Percentiles rank a stretch among this genome's conserved stretches.
Evolutionary conservation across 495 filamentous ascomycete species (phyloP).

Genomic region (Xylaria longipes): DNA sequence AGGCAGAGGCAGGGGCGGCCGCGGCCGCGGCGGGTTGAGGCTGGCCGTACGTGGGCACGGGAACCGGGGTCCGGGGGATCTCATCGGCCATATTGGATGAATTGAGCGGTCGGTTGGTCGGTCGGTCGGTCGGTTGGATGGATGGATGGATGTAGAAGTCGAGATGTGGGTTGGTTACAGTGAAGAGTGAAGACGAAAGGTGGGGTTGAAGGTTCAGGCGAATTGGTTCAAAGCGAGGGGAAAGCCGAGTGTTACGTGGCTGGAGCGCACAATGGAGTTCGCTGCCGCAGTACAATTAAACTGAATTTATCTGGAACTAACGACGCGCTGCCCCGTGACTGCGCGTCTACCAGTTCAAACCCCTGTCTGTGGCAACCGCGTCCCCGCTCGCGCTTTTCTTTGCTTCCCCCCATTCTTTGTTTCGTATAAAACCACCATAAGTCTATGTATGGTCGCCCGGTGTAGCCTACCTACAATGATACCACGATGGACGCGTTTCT

Average conservation of each 20-base stretch:
- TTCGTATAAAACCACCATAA: neutral
- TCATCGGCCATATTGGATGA: constrained; percentile 34
- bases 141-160: neutral
- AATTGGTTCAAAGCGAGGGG: neutral
- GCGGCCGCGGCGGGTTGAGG: constrained; percentile 25
- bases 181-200: neutral
- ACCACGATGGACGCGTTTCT: constrained; percentile 39
- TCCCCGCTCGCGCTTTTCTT: constrained; percentile 29
- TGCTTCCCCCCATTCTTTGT: constrained; percentile 24
- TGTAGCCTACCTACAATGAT: neutral
- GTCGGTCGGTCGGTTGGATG: too few relatives aligned
- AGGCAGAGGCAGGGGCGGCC: neutral
- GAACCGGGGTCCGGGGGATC: constrained; percentile 34
- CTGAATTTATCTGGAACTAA: constrained; percentile 6
- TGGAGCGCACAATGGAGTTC: too few relatives aligned
- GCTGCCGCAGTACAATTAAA: neutral
- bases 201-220: neutral
- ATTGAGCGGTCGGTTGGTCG: neutral
- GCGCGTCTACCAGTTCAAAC: constrained; percentile 30
- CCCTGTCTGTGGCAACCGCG: constrained; percentile 28
- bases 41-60: constrained; percentile 38
- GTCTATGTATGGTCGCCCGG: neutral
- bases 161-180: neutral
- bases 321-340: constrained; percentile 33
- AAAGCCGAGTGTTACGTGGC: neutral